Conservation (phyloP, 1,284 basidiomycete species). For the Chalciporus sp. region DNA sequence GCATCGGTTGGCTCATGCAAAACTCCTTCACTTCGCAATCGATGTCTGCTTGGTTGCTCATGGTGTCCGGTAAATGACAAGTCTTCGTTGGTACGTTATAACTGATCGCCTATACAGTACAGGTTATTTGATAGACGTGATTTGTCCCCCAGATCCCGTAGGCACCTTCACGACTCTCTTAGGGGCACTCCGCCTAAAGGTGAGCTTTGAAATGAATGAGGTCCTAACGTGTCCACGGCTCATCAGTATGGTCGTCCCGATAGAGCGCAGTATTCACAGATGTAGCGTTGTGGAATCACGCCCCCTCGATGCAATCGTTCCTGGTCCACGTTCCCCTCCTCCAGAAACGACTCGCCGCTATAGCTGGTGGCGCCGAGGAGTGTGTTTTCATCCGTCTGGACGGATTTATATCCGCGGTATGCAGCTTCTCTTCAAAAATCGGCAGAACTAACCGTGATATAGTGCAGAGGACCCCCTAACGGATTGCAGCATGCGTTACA, state of each 20-base stretch:
- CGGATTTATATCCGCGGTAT: constrained; percentile 22
- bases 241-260: neutral
- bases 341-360: constrained; percentile 8
- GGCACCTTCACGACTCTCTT: constrained; percentile 21
- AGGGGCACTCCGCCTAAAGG: constrained; percentile 25
- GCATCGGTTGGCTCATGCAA: constrained; percentile 5
- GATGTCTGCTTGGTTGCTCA: constrained; percentile 30
- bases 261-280: constrained; percentile 34
- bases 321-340: constrained; percentile 40
- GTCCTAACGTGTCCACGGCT: neutral
- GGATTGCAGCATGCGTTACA: constrained; percentile 17
- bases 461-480: constrained; percentile 15
- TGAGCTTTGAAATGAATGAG: constrained; percentile 11
- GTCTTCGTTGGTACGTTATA: neutral
- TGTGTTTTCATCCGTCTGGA: constrained; percentile 27
- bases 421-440: constrained; percentile 6
- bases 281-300: constrained; percentile 44
- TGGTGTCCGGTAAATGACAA: constrained; percentile 28
- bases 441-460: constrained; percentile 1
- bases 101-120: constrained; percentile 12
- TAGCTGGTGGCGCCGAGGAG: constrained; percentile 4
- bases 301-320: constrained; percentile 47
- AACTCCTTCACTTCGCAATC: constrained; percentile 22
- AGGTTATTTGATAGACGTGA: constrained; percentile 29
- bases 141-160: constrained; percentile 25